Evolutionary conservation across 1,284 basidiomycete species (phyloP).

Genomic region (Cerioporus squamosus): DNA sequence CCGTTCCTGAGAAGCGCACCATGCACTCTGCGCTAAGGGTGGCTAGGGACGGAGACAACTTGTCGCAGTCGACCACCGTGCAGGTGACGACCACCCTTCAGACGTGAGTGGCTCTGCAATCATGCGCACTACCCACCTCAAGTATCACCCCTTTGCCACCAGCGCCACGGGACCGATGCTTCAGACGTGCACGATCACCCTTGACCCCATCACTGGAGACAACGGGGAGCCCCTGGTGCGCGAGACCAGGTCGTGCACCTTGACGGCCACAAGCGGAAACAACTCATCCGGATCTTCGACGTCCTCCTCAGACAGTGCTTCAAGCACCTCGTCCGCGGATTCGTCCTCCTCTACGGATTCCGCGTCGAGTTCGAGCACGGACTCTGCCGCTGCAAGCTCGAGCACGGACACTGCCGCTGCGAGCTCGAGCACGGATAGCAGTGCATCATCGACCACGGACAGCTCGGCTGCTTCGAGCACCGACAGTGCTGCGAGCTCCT

Average conservation of each 20-base stretch:
- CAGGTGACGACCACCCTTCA: conserved; percentile 34
- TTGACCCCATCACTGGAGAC: conserved; percentile 52
- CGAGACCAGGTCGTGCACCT: conserved; percentile 62
- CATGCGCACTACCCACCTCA: not conserved
- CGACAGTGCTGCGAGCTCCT: not conserved
- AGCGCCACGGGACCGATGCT: conserved; percentile 54
- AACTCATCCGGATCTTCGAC: conserved; percentile 11
- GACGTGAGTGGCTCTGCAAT: conserved; percentile 36
- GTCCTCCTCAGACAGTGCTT: conserved; percentile 2
- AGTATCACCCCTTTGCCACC: not conserved
- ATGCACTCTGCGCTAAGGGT: conserved; percentile 24
- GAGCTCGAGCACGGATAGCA: no score
- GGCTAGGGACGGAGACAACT: conserved; percentile 21
- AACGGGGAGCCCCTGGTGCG: conserved; percentile 55
- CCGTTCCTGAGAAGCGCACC: conserved; percentile 18
- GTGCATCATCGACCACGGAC: no score
- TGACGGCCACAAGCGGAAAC: conserved; percentile 32
- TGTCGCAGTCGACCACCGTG: conserved; percentile 35
- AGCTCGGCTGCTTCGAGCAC: no score
- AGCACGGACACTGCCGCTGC: not conserved
- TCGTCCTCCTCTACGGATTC: conserved; percentile 5
- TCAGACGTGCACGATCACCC: conserved; percentile 65
- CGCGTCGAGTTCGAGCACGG: conserved; percentile 3
- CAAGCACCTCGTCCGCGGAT: conserved; percentile 17
- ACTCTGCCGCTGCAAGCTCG: not conserved